Conservation (phyloP, 2,329 filamentous ascomycete species). For the Pyrenochaeta sp. region DNA sequence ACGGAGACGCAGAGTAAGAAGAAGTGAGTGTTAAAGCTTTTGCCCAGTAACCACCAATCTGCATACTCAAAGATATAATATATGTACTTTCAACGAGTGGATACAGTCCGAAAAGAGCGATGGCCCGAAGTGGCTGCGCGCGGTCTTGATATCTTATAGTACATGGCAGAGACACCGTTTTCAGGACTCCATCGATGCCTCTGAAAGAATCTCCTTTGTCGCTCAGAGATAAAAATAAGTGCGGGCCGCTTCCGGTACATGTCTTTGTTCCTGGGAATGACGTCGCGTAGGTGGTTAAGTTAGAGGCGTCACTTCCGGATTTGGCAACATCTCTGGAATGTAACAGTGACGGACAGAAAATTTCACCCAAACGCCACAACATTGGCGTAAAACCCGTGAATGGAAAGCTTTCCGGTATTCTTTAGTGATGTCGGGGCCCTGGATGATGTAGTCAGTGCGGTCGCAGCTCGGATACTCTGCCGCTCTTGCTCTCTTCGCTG, state of each 20-base stretch:
- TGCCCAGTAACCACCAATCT: constrained; percentile 3
- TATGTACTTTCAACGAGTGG: constrained; percentile 1
- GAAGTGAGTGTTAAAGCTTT: constrained; percentile 1
- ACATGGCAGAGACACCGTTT: constrained; percentile 21
- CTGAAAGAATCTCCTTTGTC: constrained; percentile 13
- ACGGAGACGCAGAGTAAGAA: not conserved
- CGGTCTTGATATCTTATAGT: constrained; percentile 16
- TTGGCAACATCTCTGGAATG: constrained; percentile 32
- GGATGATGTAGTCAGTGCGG: not conserved
- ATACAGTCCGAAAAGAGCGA: not conserved
- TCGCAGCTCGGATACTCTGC: not conserved
- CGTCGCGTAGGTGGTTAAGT: constrained; percentile 9
- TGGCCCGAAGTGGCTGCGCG: constrained; percentile 5
- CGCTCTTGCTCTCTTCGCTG: not conserved
- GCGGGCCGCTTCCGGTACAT: constrained; percentile 20
- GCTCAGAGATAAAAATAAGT: constrained; percentile 19
- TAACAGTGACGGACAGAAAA: constrained; percentile 4
- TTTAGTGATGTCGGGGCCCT: not conserved
- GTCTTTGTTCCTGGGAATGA: constrained; percentile 26
- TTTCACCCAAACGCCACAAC: not conserved
- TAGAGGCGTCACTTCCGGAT: constrained; percentile 22
- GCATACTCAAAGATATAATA: constrained; percentile 3
- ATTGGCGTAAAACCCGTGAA: not conserved
- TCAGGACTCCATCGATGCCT: constrained; percentile 11
- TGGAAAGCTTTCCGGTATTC: not conserved